Base-by-base conservation (phyloP, 768 basidiomycete species). In the Naganishia randhawae region DNA sequence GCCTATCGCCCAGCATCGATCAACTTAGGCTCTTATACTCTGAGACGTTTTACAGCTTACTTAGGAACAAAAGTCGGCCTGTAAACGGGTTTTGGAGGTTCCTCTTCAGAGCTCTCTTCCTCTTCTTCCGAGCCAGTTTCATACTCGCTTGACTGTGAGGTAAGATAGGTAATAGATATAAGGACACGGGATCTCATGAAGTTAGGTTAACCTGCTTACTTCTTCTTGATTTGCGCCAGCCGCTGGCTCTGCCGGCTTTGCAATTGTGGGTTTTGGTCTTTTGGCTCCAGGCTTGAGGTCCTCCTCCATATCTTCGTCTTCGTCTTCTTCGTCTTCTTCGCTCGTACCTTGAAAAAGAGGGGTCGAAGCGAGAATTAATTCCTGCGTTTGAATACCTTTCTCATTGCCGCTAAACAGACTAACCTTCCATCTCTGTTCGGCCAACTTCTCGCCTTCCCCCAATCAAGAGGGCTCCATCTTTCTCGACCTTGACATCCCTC, bases 61-160 rank as follows among this genome's bases (percentile, higher is more conserved):
- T 98, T 98, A 65, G 90, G 90, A 19, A 98, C 86, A 78, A 97
- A 99, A 0, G 95, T 89, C 1, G 96, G 96, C 71, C 94, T 84
- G 80, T 95, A 92, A 71, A 88, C 86, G 7, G 86, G 81, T 77
- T 89, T 88, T 31, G 66, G 61, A 4, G 87, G 85, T 50, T 85
- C 83, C 77, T 88, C 87, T 67, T 75, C 76, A 62, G 71, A 77
- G 37, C 57, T 61, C 32, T 61, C 57, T 35, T 35, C 54, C 52
- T 77, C 76, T 61, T 90, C 90, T 74, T 91, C 90, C n/a, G 87
- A 89, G 61, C 87, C 87, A n/a, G 84, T 85, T 75, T 90, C 90
- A 73, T 90, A 86, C 82, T 94, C 92, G 79, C 90, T 92, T 41
- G 90, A 90, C 78, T 79, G 50, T 51, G 32, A 27, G 10, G n/a